Conservation (phyloP, 140 eudicot genomes). For the Oenanthe javanica region DNA sequence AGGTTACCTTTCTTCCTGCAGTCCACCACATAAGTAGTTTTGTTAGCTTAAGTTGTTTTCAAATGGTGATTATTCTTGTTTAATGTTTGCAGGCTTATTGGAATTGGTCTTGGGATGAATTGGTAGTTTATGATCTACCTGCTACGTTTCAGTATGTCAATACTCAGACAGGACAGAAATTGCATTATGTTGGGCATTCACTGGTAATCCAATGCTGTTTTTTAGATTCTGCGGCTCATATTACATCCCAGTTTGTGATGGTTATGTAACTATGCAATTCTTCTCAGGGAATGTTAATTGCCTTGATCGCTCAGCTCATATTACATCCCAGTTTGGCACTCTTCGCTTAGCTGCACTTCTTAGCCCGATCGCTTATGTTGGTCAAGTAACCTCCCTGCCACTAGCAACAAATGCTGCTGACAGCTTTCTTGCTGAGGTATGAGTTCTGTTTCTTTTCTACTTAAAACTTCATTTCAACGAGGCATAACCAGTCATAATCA, state of each 20-base stretch:
- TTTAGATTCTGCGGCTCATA: not conserved
- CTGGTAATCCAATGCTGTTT: conserved; percentile 22
- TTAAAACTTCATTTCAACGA: not conserved
- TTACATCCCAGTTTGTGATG: conserved; percentile 6
- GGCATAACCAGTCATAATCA: too few species aligned
- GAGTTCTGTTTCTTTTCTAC: not conserved
- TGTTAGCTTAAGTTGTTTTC: not conserved
- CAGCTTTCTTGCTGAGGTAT: conserved; percentile 57
- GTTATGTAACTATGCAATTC: not conserved
- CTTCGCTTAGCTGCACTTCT: conserved; percentile 68
- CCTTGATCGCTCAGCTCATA: too few species aligned
- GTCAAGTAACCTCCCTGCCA: conserved; percentile 63
- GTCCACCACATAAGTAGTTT: not conserved
- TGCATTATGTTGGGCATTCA: conserved; percentile 55
- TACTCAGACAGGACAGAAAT: conserved; percentile 41
- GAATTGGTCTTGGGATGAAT: conserved; percentile 98
- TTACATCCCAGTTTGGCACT: too few species aligned
- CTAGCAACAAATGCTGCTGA: conserved; percentile 18
- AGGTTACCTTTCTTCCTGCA: not conserved
- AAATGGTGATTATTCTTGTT: conserved; percentile 30
- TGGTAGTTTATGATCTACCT: conserved; percentile 70
- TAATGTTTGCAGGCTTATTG: conserved; percentile 53
- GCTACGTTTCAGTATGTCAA: conserved; percentile 43
- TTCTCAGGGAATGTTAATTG: conserved; percentile 78
- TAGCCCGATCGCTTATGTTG: conserved; percentile 76